Conservation (phyloP, 805 yeast genomes). For the Monosporozyma unispora region DNA sequence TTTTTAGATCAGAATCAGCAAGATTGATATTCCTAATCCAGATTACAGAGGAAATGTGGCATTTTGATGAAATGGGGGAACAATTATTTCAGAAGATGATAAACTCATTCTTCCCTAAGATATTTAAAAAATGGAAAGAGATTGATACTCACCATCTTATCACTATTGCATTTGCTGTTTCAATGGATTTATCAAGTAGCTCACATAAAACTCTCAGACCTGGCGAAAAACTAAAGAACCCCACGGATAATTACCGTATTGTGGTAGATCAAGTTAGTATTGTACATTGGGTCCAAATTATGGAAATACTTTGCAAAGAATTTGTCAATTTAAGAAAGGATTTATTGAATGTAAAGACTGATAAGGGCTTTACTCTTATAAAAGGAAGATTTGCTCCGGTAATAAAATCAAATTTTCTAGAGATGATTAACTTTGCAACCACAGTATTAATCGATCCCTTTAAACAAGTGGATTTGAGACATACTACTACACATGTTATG, state of each 20-base stretch:
- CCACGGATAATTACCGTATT: conserved; percentile 78
- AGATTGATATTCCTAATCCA: conserved; percentile 75
- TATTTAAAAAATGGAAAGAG: conserved; percentile 80
- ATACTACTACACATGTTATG: conserved; percentile 84
- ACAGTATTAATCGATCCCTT: conserved; percentile 70
- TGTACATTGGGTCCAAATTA: conserved; percentile 81
- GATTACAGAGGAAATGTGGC: conserved; percentile 94
- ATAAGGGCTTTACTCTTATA: conserved; percentile 31
- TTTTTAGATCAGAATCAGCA: conserved; percentile 88
- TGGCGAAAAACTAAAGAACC: conserved; percentile 62
- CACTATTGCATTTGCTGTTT: conserved; percentile 77
- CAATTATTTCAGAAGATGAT: conserved; percentile 86
- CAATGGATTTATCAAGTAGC: conserved; percentile 47
- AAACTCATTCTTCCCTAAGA: conserved; percentile 83
- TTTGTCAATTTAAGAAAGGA: conserved; percentile 76
- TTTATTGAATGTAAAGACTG: conserved; percentile 40
- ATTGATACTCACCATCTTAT: conserved; percentile 84
- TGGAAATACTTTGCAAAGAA: conserved; percentile 78
- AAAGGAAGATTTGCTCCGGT: conserved; percentile 71
- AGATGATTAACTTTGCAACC: conserved; percentile 78
- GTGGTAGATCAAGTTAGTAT: conserved; percentile 93
- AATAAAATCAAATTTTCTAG: conserved; percentile 80
- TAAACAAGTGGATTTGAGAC: conserved; percentile 75
- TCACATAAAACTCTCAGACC: conserved; percentile 52
- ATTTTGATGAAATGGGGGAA: conserved; percentile 94